A percentile compares a stretch with the other conserved stretches of the same genome.
These are phyloP conservation scores for Fragaria vesca DNA, from an alignment of 306 rosid genomes.

Conservation along the genomic window DNA sequence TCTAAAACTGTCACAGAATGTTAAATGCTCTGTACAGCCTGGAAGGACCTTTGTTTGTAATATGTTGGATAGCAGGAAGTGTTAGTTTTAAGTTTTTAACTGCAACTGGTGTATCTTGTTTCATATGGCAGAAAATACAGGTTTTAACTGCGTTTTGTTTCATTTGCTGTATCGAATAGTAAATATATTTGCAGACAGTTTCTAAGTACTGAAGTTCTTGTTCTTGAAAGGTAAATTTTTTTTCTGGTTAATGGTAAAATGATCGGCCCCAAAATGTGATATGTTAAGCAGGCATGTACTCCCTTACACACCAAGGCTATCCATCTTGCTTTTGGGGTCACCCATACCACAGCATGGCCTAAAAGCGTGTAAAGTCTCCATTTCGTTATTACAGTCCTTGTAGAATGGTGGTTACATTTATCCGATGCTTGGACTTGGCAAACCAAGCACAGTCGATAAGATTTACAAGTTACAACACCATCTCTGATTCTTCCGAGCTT, in stretches of 20 bases:
- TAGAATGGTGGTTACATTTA: neutral
- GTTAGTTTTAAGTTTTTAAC: slow-evolving; percentile 26
- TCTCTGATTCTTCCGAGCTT: neutral
- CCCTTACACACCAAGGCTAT: neutral
- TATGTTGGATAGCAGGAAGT: slow-evolving; percentile 22
- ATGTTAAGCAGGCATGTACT: neutral
- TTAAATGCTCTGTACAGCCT: slow-evolving; percentile 35
- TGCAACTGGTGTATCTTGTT: slow-evolving; percentile 23
- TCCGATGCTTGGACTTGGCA: neutral
- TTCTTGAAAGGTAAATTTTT: neutral
- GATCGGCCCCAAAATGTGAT: neutral
- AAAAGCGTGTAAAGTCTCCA: neutral
- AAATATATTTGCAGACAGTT: neutral
- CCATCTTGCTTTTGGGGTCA: neutral
- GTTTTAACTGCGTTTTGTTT: neutral
- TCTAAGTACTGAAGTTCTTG: neutral
- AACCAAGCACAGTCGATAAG: neutral
- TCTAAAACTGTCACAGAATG: slow-evolving; percentile 31
- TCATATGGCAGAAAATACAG: neutral
- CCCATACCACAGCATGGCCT: slow-evolving; percentile 8
- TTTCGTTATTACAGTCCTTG: neutral
- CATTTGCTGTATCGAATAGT: slow-evolving; percentile 1
- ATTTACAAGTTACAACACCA: neutral
- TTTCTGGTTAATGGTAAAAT: neutral
- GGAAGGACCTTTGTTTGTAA: slow-evolving; percentile 29